Conservation (phyloP, 371 early-diverging fungal genomes). For the Rhizopus microsporus region DNA sequence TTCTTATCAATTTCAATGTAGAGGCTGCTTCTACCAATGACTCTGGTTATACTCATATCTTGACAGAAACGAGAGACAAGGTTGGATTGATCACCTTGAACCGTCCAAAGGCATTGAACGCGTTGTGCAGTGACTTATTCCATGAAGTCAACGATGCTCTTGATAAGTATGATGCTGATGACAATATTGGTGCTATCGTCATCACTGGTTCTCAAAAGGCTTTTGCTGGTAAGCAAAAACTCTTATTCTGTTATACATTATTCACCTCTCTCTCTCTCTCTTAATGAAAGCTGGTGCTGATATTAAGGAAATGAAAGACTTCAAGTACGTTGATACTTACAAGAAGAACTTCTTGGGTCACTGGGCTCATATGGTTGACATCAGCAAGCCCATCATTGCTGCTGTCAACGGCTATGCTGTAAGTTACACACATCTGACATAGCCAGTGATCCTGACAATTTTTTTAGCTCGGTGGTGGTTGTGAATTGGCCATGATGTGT, state of each 20-base stretch:
- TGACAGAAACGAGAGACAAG: conserved; percentile 78
- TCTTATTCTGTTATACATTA: background rate
- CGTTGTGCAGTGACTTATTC: conserved; percentile 92
- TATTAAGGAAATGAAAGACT: conserved; percentile 97
- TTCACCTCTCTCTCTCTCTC: background rate
- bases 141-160: conserved; percentile 91
- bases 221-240: conserved; percentile 77
- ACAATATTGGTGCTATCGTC: conserved; percentile 87
- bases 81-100: conserved; percentile 91
- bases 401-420: conserved; percentile 98
- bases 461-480: conserved; percentile 92
- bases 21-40: conserved; percentile 39
- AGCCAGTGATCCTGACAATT: conserved; percentile 3
- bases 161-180: conserved; percentile 75
- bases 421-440: conserved; percentile 29
- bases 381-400: conserved; percentile 96
- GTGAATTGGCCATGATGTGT: conserved; percentile 99
- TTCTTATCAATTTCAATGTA: conserved; percentile 4
- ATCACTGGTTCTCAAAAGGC: conserved; percentile 95
- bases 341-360: conserved; percentile 89
- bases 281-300: conserved; percentile 89
- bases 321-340: conserved; percentile 85
- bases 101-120: conserved; percentile 96
- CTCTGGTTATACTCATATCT: conserved; percentile 63
- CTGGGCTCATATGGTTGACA: conserved; percentile 89